phyloP scores from a whole-genome alignment of 164 flowering plant species.

The Malania oleifera region DNA sequence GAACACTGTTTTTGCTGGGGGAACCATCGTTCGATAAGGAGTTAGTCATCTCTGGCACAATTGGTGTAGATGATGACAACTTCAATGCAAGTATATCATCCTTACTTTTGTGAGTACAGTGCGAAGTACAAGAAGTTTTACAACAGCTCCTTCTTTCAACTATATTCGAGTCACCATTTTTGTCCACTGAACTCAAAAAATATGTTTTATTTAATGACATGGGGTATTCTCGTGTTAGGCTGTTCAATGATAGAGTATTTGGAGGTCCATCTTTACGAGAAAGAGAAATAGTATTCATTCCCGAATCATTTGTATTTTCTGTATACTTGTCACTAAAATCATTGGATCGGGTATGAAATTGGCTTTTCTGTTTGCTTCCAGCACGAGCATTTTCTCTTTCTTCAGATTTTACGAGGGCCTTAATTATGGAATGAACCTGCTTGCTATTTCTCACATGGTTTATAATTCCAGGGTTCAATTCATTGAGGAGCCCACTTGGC shows the following conservation, averaged over 20 bases:
- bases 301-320: constrained; percentile 16
- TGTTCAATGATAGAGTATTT: constrained; percentile 14
- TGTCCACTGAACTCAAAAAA: constrained; percentile 22
- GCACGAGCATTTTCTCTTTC: constrained; percentile 19
- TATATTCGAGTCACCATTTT: constrained; percentile 17
- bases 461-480: constrained; percentile 87
- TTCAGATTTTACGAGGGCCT: constrained; percentile 73
- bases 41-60: constrained; percentile 36
- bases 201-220: constrained; percentile 10
- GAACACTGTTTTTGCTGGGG: constrained; percentile 30
- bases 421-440: constrained; percentile 92
- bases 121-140: constrained; percentile 20
- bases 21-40: constrained; percentile 43
- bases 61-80: constrained; percentile 37
- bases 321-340: constrained; percentile 22
- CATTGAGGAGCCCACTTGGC: constrained; percentile 87
- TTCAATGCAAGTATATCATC: constrained; percentile 34
- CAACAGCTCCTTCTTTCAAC: constrained; percentile 14
- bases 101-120: constrained; percentile 16
- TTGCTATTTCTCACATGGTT: constrained; percentile 91
- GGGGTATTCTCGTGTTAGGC: constrained; percentile 12
- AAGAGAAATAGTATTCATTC: constrained; percentile 6
- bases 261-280: constrained; percentile 15
- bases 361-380: constrained; percentile 22
- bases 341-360: constrained; percentile 21